These are phyloP conservation scores for Saccharata proteae DNA, from an alignment of 2,329 filamentous ascomycete species.

Conservation along the genomic window DNA sequence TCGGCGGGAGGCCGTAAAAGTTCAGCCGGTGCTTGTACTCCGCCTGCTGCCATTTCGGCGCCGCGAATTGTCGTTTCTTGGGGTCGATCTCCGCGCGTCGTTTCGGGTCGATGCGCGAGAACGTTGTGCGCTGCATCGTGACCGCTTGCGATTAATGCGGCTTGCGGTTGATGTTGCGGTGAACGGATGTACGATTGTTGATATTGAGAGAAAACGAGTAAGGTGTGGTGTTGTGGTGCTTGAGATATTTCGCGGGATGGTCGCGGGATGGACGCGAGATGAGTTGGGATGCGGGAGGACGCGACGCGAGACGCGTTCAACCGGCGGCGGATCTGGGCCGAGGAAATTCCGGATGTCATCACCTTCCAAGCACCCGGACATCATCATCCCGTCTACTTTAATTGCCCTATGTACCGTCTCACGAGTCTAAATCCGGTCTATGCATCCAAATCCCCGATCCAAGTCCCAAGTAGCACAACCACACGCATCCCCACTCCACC, in stretches of 20 bases:
- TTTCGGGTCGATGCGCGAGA: slow-evolving; percentile 48
- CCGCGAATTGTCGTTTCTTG: slow-evolving; percentile 78
- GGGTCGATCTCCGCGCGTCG: slow-evolving; percentile 63
- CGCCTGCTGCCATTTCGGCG: slow-evolving; percentile 61
- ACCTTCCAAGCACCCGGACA: no score
- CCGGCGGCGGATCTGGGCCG: no score
- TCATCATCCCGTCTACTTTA: no score
- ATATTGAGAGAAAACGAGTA: background rate
- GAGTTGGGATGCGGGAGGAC: slow-evolving; percentile 9
- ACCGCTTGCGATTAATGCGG: background rate
- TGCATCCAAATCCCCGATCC: no score
- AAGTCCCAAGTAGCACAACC: no score
- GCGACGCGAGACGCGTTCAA: slow-evolving; percentile 7
- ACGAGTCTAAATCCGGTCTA: no score
- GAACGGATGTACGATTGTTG: slow-evolving; percentile 1
- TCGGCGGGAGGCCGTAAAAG: slow-evolving; percentile 81
- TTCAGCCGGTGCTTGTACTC: slow-evolving; percentile 80
- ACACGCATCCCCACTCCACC: no score
- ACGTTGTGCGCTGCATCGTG: slow-evolving; percentile 26
- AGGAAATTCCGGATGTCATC: no score
- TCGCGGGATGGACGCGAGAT: slow-evolving; percentile 3
- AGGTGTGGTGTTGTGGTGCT: slow-evolving; percentile 1
- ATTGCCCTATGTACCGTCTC: no score
- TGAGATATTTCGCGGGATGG: background rate
- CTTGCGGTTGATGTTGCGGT: background rate